These are phyloP conservation scores for Mesotaenium endlicherianum DNA, from an alignment of 139 green algal species.

Conservation along the genomic window DNA sequence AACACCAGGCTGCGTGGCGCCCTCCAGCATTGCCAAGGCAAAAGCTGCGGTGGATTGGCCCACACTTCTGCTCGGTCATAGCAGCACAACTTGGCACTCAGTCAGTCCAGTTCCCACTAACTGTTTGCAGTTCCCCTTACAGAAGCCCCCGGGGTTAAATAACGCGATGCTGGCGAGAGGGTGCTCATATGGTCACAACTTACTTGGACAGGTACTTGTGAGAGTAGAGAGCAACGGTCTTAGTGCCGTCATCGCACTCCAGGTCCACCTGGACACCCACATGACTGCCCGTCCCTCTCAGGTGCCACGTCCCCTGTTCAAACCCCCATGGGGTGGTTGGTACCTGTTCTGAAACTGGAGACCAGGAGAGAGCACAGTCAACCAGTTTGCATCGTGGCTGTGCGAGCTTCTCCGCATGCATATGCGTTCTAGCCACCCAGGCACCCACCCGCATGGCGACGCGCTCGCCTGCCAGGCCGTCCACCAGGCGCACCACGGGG, in stretches of 20 bases:
- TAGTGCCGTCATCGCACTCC: slow-evolving; percentile 77
- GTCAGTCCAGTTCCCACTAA: no score
- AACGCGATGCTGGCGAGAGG: no score
- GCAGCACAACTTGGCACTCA: no score
- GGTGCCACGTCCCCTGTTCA: no score
- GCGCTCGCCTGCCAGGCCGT: slow-evolving; percentile 77
- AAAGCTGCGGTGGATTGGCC: slow-evolving; percentile 67
- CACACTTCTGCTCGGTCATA: slow-evolving; percentile 30
- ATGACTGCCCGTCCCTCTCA: not conserved
- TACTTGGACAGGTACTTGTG: slow-evolving; percentile 73
- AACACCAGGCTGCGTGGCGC: slow-evolving; percentile 81
- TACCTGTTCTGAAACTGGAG: no score
- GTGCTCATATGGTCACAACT: no score
- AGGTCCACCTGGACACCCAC: slow-evolving; percentile 82
- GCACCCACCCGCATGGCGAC: slow-evolving; percentile 47
- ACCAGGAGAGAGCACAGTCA: no score
- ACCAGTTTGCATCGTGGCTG: no score
- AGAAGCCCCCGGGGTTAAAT: no score
- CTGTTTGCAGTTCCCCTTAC: no score
- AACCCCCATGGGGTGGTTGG: no score
- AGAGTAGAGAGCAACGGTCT: slow-evolving; percentile 73
- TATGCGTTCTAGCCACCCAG: not conserved
- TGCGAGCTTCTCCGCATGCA: not conserved
- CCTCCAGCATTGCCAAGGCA: slow-evolving; percentile 71
- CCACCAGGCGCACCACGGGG: slow-evolving; percentile 72